These are phyloP conservation scores for Cryomyces antarcticus DNA, from an alignment of 495 filamentous ascomycete genomes.

Conservation along the genomic window DNA sequence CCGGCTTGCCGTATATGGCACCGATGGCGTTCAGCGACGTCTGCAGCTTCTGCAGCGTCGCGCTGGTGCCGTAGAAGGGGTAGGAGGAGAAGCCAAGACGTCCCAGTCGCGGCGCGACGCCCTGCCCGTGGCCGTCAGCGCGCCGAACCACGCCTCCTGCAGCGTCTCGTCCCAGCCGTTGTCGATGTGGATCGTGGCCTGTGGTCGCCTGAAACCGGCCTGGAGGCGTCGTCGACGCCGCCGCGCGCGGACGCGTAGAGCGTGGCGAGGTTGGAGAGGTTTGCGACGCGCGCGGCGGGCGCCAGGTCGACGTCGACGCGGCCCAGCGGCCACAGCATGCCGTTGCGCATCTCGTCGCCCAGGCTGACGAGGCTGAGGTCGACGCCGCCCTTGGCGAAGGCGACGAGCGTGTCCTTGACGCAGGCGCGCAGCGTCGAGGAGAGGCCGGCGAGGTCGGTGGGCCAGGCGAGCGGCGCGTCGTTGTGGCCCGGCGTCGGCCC, in stretches of 20 bases:
- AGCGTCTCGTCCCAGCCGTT: slow-evolving; percentile 24
- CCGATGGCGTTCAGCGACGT: slow-evolving; percentile 17
- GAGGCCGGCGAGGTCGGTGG: slow-evolving; percentile 9
- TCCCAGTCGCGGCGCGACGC: slow-evolving; percentile 19
- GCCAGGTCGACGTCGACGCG: slow-evolving; percentile 16
- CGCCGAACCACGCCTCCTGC: slow-evolving; percentile 25
- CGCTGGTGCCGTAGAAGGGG: slow-evolving; percentile 25
- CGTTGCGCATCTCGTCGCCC: slow-evolving; percentile 27
- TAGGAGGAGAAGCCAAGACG: slow-evolving; percentile 27
- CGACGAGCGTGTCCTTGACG: slow-evolving; percentile 20
- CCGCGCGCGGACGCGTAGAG: slow-evolving; percentile 18
- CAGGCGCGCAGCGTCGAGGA: slow-evolving; percentile 14
- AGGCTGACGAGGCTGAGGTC: slow-evolving; percentile 19
- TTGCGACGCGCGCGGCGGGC: slow-evolving; percentile 9
- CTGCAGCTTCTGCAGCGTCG: slow-evolving; percentile 20
- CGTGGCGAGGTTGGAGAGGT: slow-evolving; percentile 19
- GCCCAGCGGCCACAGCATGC: slow-evolving; percentile 26
- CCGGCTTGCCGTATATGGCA: slow-evolving; percentile 21
- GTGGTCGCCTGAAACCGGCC: neutral
- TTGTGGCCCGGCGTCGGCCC: slow-evolving; percentile 25
- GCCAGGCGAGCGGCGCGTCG: slow-evolving; percentile 14
- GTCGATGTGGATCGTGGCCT: slow-evolving; percentile 28
- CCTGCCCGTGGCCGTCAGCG: slow-evolving; percentile 16
- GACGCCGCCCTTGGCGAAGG: slow-evolving; percentile 17
- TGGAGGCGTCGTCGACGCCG: slow-evolving; percentile 21